Conservation (phyloP, 345 rosid genomes). For the Gossypium australe region DNA sequence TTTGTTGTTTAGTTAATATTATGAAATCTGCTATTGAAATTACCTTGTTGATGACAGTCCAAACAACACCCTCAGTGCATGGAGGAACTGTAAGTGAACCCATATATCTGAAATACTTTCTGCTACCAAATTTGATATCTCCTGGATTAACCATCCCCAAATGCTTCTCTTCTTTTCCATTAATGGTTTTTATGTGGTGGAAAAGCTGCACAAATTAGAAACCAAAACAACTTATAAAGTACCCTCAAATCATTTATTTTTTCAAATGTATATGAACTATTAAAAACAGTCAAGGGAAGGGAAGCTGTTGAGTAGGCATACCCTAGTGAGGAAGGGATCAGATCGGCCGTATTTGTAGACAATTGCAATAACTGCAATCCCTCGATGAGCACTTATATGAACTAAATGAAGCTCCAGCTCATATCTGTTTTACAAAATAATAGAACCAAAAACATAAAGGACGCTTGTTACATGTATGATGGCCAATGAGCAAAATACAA, state of each 20-base stretch:
- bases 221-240: too few species aligned
- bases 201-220: constrained; percentile 31
- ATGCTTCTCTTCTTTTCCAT: constrained; percentile 20
- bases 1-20: neutral
- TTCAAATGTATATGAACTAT: too few species aligned
- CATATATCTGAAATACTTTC: constrained; percentile 53
- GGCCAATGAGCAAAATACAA: too few species aligned
- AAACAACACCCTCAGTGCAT: constrained; percentile 66
- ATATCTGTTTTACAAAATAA: constrained; percentile 25
- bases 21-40: neutral
- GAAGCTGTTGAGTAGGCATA: constrained; percentile 12
- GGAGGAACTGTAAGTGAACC: constrained; percentile 78
- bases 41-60: constrained; percentile 59
- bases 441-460: neutral
- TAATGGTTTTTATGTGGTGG: constrained; percentile 27
- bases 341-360: constrained; percentile 52
- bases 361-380: constrained; percentile 46
- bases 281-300: too few species aligned
- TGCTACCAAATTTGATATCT: constrained; percentile 39
- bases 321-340: constrained; percentile 51
- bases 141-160: constrained; percentile 49
- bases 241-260: too few species aligned
- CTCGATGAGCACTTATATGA: constrained; percentile 33
- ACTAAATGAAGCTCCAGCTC: constrained; percentile 61
- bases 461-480: too few species aligned